phyloP scores from a whole-genome alignment of 2,329 filamentous ascomycete species.

The Tolypocladium cylindrosporum region DNA sequence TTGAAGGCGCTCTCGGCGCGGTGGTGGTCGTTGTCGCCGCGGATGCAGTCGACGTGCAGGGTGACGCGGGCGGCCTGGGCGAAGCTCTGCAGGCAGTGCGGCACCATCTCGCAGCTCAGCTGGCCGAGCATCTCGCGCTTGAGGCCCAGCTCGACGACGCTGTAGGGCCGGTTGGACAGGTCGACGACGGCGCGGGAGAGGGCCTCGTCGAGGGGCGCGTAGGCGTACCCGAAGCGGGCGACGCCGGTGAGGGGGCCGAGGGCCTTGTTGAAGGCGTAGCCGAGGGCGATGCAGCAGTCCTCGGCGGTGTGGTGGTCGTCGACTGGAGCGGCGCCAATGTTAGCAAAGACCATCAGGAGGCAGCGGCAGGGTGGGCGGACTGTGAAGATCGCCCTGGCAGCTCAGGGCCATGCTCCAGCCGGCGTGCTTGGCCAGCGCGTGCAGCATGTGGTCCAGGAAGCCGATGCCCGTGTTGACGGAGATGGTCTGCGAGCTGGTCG shows the following conservation, averaged over 20 bases:
- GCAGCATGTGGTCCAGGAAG: constrained; percentile 97
- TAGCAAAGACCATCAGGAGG: background rate
- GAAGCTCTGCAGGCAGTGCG: constrained; percentile 90
- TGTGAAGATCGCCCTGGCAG: constrained; percentile 85
- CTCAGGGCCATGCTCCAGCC: constrained; percentile 83
- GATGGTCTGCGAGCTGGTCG: constrained; percentile 76
- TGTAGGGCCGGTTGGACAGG: constrained; percentile 83
- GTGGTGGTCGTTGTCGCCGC: constrained; percentile 92
- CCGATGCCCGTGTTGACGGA: constrained; percentile 88
- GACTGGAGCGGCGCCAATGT: constrained; percentile 39
- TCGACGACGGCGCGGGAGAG: constrained; percentile 90
- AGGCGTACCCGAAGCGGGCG: constrained; percentile 83
- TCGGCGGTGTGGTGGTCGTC: constrained; percentile 98
- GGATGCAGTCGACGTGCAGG: constrained; percentile 87
- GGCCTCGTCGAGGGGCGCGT: constrained; percentile 90
- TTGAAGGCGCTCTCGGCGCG: constrained; percentile 95
- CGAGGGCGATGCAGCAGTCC: constrained; percentile 87
- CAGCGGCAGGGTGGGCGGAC: constrained; percentile 37
- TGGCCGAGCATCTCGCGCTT: constrained; percentile 89
- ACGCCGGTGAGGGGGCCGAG: constrained; percentile 72
- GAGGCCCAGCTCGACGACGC: constrained; percentile 74
- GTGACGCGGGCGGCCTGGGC: constrained; percentile 83
- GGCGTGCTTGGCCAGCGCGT: constrained; percentile 89
- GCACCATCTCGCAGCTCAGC: constrained; percentile 91
- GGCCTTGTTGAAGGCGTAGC: constrained; percentile 71